Percentiles rank a stretch among this genome's conserved stretches.
Evolutionary conservation across 108 stramenopile genomes (phyloP).

Genomic region (Stephanodiscus triporus): DNA sequence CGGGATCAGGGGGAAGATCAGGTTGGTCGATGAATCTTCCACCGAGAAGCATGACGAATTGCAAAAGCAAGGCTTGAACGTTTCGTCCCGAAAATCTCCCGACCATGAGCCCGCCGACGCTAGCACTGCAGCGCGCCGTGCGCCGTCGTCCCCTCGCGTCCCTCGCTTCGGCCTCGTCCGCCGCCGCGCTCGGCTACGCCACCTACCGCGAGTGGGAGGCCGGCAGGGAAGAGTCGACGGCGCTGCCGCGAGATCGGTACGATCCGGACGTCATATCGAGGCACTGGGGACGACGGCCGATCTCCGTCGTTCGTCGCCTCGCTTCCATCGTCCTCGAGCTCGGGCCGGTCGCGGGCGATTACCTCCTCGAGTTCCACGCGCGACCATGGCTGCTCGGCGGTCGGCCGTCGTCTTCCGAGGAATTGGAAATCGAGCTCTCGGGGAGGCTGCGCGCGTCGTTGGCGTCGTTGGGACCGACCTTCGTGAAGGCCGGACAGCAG

Average conservation of each 20-base stretch:
- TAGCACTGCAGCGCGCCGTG: neutral
- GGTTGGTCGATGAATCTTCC: too few species aligned
- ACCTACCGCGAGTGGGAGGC: conserved; percentile 21
- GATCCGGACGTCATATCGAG: conserved; percentile 54
- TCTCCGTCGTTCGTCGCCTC: conserved; percentile 60
- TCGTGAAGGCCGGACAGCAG: conserved; percentile 91
- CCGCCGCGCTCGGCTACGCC: conserved; percentile 13
- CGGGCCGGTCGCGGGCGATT: conserved; percentile 52
- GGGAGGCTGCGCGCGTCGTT: conserved; percentile 60
- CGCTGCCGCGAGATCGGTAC: conserved; percentile 52
- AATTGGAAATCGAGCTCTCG: conserved; percentile 48
- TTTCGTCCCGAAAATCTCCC: too few species aligned
- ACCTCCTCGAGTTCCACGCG: conserved; percentile 47
- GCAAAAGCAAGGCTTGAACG: too few species aligned
- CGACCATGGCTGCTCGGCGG: conserved; percentile 17
- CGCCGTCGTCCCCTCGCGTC: conserved; percentile 17
- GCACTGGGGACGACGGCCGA: conserved; percentile 78
- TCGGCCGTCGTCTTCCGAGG: conserved; percentile 3
- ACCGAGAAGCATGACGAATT: too few species aligned
- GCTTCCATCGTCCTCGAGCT: conserved; percentile 53
- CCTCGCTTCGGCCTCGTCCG: conserved; percentile 5
- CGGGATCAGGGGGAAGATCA: too few species aligned
- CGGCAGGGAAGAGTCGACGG: neutral
- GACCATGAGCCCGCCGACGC: neutral
- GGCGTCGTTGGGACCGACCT: conserved; percentile 92